Evolutionary conservation across 345 rosid species (phyloP).

Genomic region (Salix exigua): DNA sequence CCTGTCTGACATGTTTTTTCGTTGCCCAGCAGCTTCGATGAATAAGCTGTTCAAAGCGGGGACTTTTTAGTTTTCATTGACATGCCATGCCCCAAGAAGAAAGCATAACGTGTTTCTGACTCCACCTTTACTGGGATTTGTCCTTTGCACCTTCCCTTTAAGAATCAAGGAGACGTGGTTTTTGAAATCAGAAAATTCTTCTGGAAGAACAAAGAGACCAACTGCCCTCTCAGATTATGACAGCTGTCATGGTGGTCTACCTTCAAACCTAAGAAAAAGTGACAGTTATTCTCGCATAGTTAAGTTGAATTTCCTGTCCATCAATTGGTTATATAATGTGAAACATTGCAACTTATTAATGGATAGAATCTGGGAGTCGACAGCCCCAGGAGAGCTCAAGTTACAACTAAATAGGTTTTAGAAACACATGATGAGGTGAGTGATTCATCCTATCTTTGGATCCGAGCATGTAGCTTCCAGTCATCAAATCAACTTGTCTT

Average conservation of each 20-base stretch:
- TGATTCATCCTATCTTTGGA: no score
- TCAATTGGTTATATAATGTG: not conserved
- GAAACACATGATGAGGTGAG: no score
- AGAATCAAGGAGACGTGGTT: constrained; percentile 1
- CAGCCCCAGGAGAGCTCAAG: no score
- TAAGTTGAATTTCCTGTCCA: not conserved
- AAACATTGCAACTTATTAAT: no score
- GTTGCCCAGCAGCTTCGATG: not conserved
- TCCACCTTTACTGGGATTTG: constrained; percentile 8
- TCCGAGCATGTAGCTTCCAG: no score
- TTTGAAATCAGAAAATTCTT: constrained; percentile 3
- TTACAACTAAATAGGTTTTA: no score
- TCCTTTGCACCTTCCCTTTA: not conserved
- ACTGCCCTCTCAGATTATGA: no score
- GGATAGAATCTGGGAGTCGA: no score
- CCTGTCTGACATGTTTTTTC: not conserved
- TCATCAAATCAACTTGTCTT: no score
- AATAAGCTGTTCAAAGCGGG: not conserved
- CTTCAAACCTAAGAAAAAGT: constrained; percentile 1
- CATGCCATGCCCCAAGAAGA: constrained; percentile 5
- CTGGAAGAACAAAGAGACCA: not conserved
- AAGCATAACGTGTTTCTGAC: constrained; percentile 35
- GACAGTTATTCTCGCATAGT: not conserved
- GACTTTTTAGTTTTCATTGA: not conserved
- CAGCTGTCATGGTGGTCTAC: not conserved